These are phyloP conservation scores for Trypanosoma brucei DNA, from an alignment of 208 protist species.

Conservation along the genomic window DNA sequence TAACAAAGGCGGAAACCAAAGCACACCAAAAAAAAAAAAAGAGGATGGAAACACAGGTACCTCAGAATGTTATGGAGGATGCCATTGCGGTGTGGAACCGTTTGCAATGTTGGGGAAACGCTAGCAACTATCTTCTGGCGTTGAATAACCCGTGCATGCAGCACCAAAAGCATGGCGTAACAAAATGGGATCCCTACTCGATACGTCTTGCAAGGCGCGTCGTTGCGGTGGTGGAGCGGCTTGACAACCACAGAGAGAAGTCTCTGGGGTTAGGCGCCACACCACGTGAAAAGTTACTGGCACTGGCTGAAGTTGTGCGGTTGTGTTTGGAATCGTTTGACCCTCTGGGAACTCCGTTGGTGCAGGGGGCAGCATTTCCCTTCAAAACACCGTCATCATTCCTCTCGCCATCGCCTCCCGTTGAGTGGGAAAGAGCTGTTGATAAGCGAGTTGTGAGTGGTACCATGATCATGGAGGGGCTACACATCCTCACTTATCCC, in stretches of 20 bases:
- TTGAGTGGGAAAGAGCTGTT: not conserved
- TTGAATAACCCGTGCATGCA: not conserved
- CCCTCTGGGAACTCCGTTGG: not conserved
- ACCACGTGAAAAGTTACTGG: slow-evolving; percentile 11
- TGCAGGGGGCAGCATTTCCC: not conserved
- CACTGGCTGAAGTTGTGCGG: slow-evolving; percentile 15
- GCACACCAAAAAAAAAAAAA: not conserved
- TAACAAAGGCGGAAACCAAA: no score
- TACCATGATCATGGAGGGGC: slow-evolving; percentile 15
- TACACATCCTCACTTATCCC: slow-evolving; percentile 20
- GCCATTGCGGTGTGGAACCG: slow-evolving; percentile 11
- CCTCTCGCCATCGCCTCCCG: not conserved
- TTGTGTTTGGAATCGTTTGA: not conserved
- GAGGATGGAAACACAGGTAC: not conserved
- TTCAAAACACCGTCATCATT: not conserved
- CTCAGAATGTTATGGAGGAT: slow-evolving; percentile 9
- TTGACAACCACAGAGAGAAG: not conserved
- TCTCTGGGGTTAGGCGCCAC: slow-evolving; percentile 1
- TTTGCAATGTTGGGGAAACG: slow-evolving; percentile 8
- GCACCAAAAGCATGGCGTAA: not conserved
- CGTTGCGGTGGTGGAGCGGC: slow-evolving; percentile 8
- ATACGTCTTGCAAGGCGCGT: slow-evolving; percentile 17
- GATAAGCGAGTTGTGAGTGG: slow-evolving; percentile 6
- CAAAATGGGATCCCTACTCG: slow-evolving; percentile 15
- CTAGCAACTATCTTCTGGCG: slow-evolving; percentile 13